phyloP scores from a whole-genome alignment of 768 basidiomycete species.

The Pisolithus albus region DNA sequence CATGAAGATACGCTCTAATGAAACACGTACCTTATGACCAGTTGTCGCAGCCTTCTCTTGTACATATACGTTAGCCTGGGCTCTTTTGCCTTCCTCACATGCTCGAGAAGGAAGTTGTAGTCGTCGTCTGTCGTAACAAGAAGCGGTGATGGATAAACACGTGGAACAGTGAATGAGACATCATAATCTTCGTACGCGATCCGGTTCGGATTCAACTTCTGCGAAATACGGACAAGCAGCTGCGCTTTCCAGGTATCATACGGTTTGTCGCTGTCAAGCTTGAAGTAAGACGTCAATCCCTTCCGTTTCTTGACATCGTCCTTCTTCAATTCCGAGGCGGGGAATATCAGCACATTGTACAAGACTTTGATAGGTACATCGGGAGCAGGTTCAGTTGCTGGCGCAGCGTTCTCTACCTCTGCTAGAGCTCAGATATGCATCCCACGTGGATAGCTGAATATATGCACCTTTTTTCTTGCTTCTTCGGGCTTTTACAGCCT shows the following conservation, averaged over 20 bases:
- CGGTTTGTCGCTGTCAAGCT: neutral
- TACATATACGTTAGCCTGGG: neutral
- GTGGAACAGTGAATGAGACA: neutral
- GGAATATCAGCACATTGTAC: conserved; percentile 1
- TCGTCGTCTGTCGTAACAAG: neutral
- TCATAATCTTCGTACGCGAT: neutral
- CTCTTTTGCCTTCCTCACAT: neutral
- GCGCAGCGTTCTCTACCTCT: neutral
- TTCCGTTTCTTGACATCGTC: neutral
- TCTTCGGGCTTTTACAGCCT: no score
- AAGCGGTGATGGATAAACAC: neutral
- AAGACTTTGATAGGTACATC: neutral
- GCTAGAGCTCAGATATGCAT: neutral
- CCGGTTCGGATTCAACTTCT: neutral
- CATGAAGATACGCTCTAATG: neutral
- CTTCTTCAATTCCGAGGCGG: neutral
- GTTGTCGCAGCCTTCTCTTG: neutral
- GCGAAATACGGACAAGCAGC: neutral
- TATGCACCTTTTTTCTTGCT: conserved; percentile 3
- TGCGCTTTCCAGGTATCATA: conserved; percentile 3
- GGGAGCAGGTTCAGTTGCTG: neutral
- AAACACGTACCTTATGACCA: neutral
- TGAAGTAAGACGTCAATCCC: neutral
- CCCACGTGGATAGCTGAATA: neutral
- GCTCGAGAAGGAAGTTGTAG: neutral